These are phyloP conservation scores for Fusarium sp. DNA, from an alignment of 2,329 filamentous ascomycete genomes.

Conservation along the genomic window DNA sequence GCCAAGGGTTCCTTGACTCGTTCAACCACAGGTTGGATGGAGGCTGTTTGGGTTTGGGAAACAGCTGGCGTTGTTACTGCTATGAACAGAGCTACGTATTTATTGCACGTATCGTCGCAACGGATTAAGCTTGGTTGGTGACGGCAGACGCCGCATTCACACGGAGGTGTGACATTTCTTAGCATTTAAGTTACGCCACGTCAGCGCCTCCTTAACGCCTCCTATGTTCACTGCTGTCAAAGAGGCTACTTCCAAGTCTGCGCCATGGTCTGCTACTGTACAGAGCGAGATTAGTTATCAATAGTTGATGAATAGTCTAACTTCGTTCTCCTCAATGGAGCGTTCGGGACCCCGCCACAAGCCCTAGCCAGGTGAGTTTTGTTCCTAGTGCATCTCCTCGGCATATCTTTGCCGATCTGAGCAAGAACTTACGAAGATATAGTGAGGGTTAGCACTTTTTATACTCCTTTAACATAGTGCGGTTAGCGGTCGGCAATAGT, in stretches of 20 bases:
- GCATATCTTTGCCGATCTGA: neutral
- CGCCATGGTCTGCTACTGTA: neutral
- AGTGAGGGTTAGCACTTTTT: no score
- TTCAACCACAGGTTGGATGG: neutral
- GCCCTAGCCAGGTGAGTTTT: neutral
- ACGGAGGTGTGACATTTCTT: conserved; percentile 11
- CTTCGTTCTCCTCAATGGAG: neutral
- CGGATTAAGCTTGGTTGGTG: neutral
- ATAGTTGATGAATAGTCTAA: neutral
- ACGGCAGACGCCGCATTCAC: neutral
- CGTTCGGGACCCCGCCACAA: neutral
- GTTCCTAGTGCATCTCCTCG: neutral
- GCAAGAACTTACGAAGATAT: no score
- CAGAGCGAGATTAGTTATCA: neutral
- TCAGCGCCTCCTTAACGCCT: neutral
- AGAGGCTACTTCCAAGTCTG: neutral
- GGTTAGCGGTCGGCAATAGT: no score
- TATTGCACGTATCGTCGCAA: neutral
- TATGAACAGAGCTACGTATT: neutral
- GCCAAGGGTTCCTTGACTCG: neutral
- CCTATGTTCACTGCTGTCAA: neutral
- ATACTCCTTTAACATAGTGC: no score
- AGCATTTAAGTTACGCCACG: neutral
- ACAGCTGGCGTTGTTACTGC: neutral
- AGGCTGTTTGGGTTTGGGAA: neutral